Percentiles rank a stretch among this genome's conserved stretches.
phyloP scores from a whole-genome alignment of 2,329 filamentous ascomycete species.

The Thielaviopsis punctulata region DNA sequence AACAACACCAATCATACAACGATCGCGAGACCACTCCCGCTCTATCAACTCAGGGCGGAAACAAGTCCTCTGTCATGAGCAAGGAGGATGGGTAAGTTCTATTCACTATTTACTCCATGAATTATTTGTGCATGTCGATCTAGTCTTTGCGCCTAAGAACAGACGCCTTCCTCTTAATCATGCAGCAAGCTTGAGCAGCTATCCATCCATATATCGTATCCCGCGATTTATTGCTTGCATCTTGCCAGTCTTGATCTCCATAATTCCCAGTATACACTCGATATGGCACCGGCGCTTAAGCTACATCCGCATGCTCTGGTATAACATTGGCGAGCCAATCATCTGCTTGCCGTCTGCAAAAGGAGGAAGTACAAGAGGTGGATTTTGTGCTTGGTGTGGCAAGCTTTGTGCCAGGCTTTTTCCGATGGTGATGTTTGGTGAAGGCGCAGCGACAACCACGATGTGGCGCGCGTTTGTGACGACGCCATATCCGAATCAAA shows the following conservation, averaged over 20 bases:
- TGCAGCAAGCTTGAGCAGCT: background rate
- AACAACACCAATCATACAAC: constrained; percentile 17
- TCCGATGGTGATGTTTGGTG: background rate
- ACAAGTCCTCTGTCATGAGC: constrained; percentile 38
- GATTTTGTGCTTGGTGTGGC: background rate
- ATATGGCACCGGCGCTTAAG: too few relatives aligned
- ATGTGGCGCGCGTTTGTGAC: too few relatives aligned
- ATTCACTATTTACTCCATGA: background rate
- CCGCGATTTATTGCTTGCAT: too few relatives aligned
- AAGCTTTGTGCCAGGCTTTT: background rate
- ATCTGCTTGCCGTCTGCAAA: background rate
- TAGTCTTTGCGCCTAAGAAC: background rate
- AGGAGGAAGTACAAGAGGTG: background rate
- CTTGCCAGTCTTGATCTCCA: too few relatives aligned
- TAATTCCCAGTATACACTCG: too few relatives aligned
- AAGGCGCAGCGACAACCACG: too few relatives aligned
- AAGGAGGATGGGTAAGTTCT: constrained; percentile 29
- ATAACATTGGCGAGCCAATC: background rate
- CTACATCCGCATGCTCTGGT: background rate
- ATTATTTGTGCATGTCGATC: background rate
- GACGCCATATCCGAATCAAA: too few relatives aligned
- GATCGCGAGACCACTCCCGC: constrained; percentile 18
- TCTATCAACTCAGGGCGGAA: constrained; percentile 18
- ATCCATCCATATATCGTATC: too few relatives aligned
- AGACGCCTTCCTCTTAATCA: background rate